Base-by-base conservation (phyloP, 2,329 filamentous ascomycete species). In the Microsporum audouinii region DNA sequence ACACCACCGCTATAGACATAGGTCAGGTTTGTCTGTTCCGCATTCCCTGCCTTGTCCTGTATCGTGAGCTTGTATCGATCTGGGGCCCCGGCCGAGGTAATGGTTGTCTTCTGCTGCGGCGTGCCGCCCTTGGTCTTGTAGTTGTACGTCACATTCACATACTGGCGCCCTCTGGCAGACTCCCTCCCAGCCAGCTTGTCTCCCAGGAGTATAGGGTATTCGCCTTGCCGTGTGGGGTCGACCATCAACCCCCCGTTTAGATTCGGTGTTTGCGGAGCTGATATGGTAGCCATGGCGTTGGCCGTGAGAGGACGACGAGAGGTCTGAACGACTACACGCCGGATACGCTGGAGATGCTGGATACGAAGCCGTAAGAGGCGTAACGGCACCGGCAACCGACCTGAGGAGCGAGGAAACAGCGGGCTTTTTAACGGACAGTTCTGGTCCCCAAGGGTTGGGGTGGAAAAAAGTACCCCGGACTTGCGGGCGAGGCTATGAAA, bases 191-290 rank as follows among this genome's bases (percentile, higher is more conserved):
- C 70, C 29, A 79, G 66, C 63, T 70, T 71, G 51, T 77, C 75
- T 14, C 77, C 76, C 58, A 78, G 69, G 31, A 78, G 67, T 64
- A 79, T 75, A 27, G 76, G 75, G 65, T 77, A 78, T 59, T 78
- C 77, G 57, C 72, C 76, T 59, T 74, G 73, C 63, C 76, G 76
- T 61, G 74, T 73, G 38, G 75, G 75, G 66, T 77, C 75, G 63
- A 77, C 72, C 57, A 59, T 59, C 68, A 74, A 66, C 53, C 68
- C 68, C 61, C 66, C 69, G 70, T 74, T 73, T 62, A 64, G 59
- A 57, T 53, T 59, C 55, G 61, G 43, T 41, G 63, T 62, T 33
- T 61, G 36, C 17, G 64, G 59, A 36, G 60, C 56, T 14, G 60
- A 60, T 27, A 59, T 29, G 33, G 62, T 63, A 49, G 60, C 59